A percentile compares a stretch with the other conserved stretches of the same genome.
phyloP scores from a whole-genome alignment of 768 basidiomycete genomes.

The Sporobolomyces phaffii region DNA sequence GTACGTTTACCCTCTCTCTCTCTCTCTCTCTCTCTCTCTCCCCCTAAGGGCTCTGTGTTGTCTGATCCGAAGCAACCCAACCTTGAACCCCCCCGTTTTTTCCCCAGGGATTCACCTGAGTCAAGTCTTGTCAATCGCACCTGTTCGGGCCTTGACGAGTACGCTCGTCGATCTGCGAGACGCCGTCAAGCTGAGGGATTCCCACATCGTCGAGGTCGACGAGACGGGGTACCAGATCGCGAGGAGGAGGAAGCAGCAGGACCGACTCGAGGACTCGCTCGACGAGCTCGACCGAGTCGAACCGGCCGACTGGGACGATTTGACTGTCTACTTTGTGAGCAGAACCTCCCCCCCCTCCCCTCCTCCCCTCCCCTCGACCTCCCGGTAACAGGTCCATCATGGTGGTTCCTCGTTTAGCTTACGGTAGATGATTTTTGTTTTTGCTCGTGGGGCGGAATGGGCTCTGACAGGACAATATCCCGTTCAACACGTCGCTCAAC shows the following conservation, averaged over 20 bases:
- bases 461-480: constrained; percentile 38
- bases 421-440: too few species aligned
- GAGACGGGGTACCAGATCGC: constrained; percentile 34
- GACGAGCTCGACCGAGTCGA: constrained; percentile 11
- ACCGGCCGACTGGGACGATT: constrained; percentile 28
- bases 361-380: too few species aligned
- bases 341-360: neutral
- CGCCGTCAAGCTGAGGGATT: neutral
- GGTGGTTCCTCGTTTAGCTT: too few species aligned
- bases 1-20: neutral
- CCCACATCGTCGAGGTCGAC: constrained; percentile 17
- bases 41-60: neutral
- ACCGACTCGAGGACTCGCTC: too few species aligned
- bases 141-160: constrained; percentile 8
- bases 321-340: constrained; percentile 33
- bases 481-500: neutral
- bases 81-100: too few species aligned
- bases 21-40: too few species aligned
- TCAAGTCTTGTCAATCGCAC: neutral
- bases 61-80: neutral
- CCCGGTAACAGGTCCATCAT: too few species aligned
- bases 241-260: neutral
- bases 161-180: constrained; percentile 4
- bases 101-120: constrained; percentile 17
- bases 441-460: too few species aligned